Evolutionary conservation across 176 grass and related monocot genomes (phyloP).

Genomic region (Canna indica): DNA sequence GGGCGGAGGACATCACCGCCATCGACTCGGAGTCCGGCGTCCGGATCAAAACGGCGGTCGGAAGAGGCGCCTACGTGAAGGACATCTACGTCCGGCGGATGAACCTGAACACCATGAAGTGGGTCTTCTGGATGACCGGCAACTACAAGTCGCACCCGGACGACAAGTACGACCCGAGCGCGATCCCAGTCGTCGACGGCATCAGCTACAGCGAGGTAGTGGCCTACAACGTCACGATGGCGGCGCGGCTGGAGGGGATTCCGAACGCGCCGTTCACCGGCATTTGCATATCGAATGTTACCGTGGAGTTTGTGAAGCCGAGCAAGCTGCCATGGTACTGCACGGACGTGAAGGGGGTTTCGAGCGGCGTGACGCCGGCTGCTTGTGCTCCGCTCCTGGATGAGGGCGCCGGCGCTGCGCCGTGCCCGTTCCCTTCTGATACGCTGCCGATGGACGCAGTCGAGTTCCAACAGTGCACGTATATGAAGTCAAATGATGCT

Average conservation of each 20-base stretch:
- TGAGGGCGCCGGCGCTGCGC: conserved; percentile 25
- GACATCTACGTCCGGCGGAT: conserved; percentile 65
- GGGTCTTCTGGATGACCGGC: conserved; percentile 93
- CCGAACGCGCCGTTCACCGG: conserved; percentile 42
- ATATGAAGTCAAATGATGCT: neutral
- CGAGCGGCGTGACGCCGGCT: conserved; percentile 34
- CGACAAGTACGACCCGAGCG: conserved; percentile 45
- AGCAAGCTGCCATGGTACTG: conserved; percentile 66
- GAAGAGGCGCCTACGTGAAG: conserved; percentile 49
- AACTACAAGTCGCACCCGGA: conserved; percentile 83
- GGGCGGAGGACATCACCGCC: conserved; percentile 78
- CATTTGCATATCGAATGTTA: conserved; percentile 82
- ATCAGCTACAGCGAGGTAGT: conserved; percentile 92
- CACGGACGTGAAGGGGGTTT: conserved; percentile 60
- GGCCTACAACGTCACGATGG: conserved; percentile 42
- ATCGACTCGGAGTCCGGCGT: conserved; percentile 69
- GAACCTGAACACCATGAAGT: conserved; percentile 54
- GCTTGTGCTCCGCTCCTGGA: conserved; percentile 37
- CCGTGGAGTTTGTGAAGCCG: conserved; percentile 34
- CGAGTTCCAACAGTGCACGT: conserved; percentile 34
- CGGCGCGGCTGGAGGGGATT: conserved; percentile 70
- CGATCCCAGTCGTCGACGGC: conserved; percentile 53
- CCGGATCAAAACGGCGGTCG: conserved; percentile 79
- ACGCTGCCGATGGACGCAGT: conserved; percentile 41
- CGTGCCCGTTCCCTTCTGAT: conserved; percentile 55